Conservation (phyloP, 495 filamentous ascomycete species). For the Talaromyces borbonicus region DNA sequence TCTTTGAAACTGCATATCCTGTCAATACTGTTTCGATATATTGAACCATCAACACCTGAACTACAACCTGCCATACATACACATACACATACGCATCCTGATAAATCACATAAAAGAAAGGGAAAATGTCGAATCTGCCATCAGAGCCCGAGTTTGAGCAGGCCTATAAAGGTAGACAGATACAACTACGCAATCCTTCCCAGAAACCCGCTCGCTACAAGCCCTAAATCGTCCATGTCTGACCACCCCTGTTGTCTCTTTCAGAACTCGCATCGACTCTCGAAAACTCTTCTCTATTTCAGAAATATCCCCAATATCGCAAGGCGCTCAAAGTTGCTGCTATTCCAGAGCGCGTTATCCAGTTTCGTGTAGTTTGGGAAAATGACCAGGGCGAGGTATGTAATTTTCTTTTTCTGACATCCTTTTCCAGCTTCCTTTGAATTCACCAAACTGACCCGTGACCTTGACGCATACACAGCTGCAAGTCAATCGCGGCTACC, state of each 20-base stretch:
- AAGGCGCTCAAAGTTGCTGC: conserved; percentile 81
- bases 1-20: no score
- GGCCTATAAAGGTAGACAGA: conserved; percentile 88
- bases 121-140: conserved; percentile 69
- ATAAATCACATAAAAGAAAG: background rate
- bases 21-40: no score
- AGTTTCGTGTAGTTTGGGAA: conserved; percentile 97
- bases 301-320: conserved; percentile 87
- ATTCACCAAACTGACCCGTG: no score
- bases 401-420: background rate
- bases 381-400: conserved; percentile 64
- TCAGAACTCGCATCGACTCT: conserved; percentile 89
- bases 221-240: background rate
- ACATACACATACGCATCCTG: background rate
- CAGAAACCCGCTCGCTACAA: background rate
- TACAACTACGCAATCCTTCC: no score
- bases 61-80: no score
- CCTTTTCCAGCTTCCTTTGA: no score
- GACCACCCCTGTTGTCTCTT: no score
- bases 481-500: conserved; percentile 93
- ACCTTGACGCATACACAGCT: no score
- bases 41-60: no score
- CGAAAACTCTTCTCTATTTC: conserved; percentile 85
- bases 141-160: conserved; percentile 97
- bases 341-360: conserved; percentile 90